phyloP scores from a whole-genome alignment of 75 land plant genomes.

The Picea glauca region DNA sequence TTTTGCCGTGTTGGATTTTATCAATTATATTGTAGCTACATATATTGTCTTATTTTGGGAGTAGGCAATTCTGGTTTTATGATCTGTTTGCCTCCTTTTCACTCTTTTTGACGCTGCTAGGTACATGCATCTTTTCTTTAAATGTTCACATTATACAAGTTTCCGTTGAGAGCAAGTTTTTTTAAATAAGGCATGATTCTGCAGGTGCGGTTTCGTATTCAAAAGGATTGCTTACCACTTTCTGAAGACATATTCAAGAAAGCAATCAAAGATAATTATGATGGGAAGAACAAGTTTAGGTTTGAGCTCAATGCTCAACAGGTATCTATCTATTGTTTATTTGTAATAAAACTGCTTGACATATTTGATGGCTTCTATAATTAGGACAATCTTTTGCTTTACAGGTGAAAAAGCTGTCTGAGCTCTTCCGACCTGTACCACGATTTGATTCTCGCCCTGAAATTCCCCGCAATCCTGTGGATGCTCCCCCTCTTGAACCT shows the following conservation, averaged over 20 bases:
- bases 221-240: constrained; percentile 49
- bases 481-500: neutral
- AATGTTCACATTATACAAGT: neutral
- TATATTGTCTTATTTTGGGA: neutral
- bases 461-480: neutral
- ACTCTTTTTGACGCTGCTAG: neutral
- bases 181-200: neutral
- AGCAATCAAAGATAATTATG: constrained; percentile 64
- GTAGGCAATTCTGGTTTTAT: neutral
- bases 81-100: neutral
- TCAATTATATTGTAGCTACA: neutral
- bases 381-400: constrained; percentile 1
- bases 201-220: constrained; percentile 56
- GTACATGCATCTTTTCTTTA: neutral
- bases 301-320: constrained; percentile 47
- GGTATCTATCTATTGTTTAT: constrained; percentile 13
- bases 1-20: too few relatives aligned
- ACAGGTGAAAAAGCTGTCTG: constrained; percentile 33
- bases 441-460: neutral
- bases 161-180: neutral
- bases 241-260: constrained; percentile 55
- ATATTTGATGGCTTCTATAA: neutral
- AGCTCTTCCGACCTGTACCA: constrained; percentile 24
- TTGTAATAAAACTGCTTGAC: neutral
- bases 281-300: constrained; percentile 38